phyloP scores from a whole-genome alignment of 129 eudicot species.

The Flaveria trinervia region DNA sequence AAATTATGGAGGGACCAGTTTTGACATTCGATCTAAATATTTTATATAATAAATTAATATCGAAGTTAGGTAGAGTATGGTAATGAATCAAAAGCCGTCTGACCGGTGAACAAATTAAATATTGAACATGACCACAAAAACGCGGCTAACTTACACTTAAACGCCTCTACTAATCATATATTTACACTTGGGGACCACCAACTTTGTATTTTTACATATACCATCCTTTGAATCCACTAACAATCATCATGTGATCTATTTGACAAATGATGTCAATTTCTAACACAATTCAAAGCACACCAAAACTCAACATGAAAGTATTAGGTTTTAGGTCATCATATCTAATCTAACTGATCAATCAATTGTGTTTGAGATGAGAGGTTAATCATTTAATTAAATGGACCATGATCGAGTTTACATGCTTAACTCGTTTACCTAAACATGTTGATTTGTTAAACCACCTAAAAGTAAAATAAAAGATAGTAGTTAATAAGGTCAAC shows the following conservation, averaged over 20 bases:
- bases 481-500: no score
- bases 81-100: conserved; percentile 33
- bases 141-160: conserved; percentile 29
- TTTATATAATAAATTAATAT: neutral
- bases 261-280: no score
- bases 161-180: neutral
- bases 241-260: neutral
- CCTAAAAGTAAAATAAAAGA: no score
- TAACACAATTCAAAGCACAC: no score
- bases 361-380: no score
- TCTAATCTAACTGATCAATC: no score
- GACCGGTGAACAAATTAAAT: conserved; percentile 33
- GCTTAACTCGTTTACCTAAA: no score
- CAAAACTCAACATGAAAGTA: no score
- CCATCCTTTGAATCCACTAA: neutral
- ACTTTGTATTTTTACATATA: neutral
- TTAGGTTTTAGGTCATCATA: no score
- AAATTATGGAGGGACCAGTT: neutral
- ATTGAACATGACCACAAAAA: conserved; percentile 20
- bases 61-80: conserved; percentile 34
- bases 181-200: conserved; percentile 7
- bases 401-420: no score
- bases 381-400: no score
- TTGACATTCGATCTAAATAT: neutral
- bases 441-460: no score